Base-by-base conservation (phyloP, 1,139 yeast genomes). In the Nematodospora anomalae region DNA sequence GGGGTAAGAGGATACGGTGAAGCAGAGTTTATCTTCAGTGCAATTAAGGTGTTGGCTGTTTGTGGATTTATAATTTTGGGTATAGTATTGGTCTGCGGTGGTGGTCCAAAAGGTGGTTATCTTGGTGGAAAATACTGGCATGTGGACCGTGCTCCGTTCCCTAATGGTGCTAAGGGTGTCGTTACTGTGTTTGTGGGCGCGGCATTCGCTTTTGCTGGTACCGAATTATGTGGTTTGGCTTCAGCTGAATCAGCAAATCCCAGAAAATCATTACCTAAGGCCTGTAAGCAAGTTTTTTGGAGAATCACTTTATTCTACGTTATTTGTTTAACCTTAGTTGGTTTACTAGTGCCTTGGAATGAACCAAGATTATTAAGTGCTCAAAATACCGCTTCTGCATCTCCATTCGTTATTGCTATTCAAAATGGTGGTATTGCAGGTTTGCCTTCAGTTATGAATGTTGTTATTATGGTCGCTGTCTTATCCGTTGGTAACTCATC, bases 1-100 rank as follows among this genome's bases (percentile, higher is more conserved):
- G 80, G 81, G 39, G 86, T 80, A 41, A 75, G 66, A 46, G 86
- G 86, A 51, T 81, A 78, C 49, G 87, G 85, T 58, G 86, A 81
- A 55, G 79, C 83, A 33, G 89, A 83, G 60, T 82, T 83, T 44
- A 57, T 75, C 14, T 68, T 83, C 33, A 76, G 88, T 4, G 44
- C 74, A 42, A 61, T 81, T 51, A 83, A 83, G 54, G 74, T 83
- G 26, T 38, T 79, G 32, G 86, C 88, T 3, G 74, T 83, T 36
- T 53, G 72, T 33, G 92, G 89, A 24, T 84, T 76, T 60, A 76
- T 80, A 51, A 77, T 84, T 42, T 65, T 86, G 34, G 95, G 94
- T 48, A 79, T 84, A 45, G 78, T 82, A 6, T 62, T 83, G 35
- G 68, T 74, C 42, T 76, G 82, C 52, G 95, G 95, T 50, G 89